Conservation (phyloP, 2,329 filamentous ascomycete genomes). For the Xylaria sp. region DNA sequence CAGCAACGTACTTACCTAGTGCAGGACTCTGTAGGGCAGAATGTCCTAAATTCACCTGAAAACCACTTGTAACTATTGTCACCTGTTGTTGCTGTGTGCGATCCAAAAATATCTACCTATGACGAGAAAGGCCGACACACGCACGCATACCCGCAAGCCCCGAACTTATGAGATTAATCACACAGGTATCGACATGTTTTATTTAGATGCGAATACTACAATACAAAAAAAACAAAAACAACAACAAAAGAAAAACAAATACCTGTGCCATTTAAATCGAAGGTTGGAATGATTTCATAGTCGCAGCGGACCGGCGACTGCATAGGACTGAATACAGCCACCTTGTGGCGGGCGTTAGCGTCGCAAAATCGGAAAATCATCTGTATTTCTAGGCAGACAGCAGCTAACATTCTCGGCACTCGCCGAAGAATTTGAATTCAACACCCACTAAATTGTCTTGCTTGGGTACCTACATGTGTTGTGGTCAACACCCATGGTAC, state of each 20-base stretch:
- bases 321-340: neutral
- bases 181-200: neutral
- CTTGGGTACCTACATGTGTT: neutral
- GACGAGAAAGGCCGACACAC: conserved; percentile 17
- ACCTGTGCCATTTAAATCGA: neutral
- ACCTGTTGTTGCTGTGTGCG: conserved; percentile 8
- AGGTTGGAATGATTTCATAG: neutral
- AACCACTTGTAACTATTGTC: conserved; percentile 3
- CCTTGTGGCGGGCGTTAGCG: neutral
- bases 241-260: neutral
- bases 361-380: neutral
- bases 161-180: neutral
- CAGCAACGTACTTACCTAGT: conserved; percentile 18
- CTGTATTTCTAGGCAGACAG: conserved; percentile 1
- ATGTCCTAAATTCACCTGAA: conserved; percentile 16
- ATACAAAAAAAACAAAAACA: neutral
- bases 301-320: neutral
- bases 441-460: neutral
- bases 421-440: conserved; percentile 13
- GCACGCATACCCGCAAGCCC: conserved; percentile 3
- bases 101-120: conserved; percentile 30
- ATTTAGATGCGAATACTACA: conserved; percentile 10
- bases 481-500: conserved; percentile 18
- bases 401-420: conserved; percentile 14
- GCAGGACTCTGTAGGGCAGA: neutral